Conservation (phyloP, 225 moss, liverwort and hornwort species). For the Polytrichum commune region DNA sequence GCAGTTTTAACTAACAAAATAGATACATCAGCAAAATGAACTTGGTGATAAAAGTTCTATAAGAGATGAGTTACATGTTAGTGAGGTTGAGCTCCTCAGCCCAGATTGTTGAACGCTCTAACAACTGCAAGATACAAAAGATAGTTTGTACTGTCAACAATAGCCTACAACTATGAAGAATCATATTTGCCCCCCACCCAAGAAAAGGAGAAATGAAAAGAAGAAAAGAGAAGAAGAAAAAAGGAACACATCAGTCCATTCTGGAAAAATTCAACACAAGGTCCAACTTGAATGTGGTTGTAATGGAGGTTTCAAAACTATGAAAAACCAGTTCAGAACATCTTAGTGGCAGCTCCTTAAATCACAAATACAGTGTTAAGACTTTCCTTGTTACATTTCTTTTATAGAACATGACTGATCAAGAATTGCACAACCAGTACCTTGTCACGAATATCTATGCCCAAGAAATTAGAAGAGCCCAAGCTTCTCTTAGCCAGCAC, state of each 20-base stretch:
- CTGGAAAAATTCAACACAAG: too few relatives aligned
- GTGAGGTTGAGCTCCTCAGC: slow-evolving; percentile 66
- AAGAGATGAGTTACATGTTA: slow-evolving; percentile 34
- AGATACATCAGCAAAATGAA: neutral
- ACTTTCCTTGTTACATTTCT: too few relatives aligned
- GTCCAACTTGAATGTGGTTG: too few relatives aligned
- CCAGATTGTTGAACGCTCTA: slow-evolving; percentile 73
- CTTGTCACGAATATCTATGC: slow-evolving; percentile 74
- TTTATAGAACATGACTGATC: too few relatives aligned
- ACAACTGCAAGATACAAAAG: slow-evolving; percentile 28
- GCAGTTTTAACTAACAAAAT: too few relatives aligned
- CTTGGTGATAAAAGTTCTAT: neutral
- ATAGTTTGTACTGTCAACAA: too few relatives aligned
- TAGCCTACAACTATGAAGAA: neutral
- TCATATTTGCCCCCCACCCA: neutral
- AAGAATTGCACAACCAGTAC: slow-evolving; percentile 28
- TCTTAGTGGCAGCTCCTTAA: too few relatives aligned
- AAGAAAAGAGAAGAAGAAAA: too few relatives aligned
- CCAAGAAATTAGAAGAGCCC: slow-evolving; percentile 58
- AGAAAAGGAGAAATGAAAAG: neutral
- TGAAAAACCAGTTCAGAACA: too few relatives aligned
- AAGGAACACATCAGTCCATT: too few relatives aligned
- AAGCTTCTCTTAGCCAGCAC: slow-evolving; percentile 65
- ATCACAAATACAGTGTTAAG: too few relatives aligned
- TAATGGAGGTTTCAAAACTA: too few relatives aligned